Evolutionary conservation across 257 asterid genomes (phyloP), one percentile per base, ranked within the genome.

Genomic region (Solanum gracilifrons): DNA sequence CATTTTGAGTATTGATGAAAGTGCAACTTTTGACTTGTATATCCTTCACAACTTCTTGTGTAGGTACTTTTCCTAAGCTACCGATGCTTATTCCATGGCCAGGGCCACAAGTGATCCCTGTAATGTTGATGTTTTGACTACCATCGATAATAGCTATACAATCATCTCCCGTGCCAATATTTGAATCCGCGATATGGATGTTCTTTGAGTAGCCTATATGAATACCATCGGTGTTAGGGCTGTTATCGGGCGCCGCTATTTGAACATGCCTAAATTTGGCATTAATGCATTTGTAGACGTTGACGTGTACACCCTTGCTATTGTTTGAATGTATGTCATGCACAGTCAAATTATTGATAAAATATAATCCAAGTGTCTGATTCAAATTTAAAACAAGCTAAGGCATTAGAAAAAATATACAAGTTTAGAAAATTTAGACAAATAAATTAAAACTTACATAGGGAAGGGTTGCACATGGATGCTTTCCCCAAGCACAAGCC

Each of bases 161-260:
- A 31, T 69, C 76, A 31, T 69, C 76, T 7, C 76, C 76, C 0
- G 75, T 69, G 5, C 39, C n/a, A 69, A 69, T 69, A 10, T 69
- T 69, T 3, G 76, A 69, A 31, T 69, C 76, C 5, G 4, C 6
- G 3, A 69, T 9, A 3, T 31, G 36, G 33, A 85, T 10, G 16
- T 85, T 85, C 10, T 29, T 33, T 21, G 89, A 87, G 25, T 20
- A n/a, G 13, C 89, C 77, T 4, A 87, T 87, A 25, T 83, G 89
- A 29, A 87, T 87, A 7, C 89, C 89, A 3, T 87, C 89, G 1
- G 89, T 87, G 68, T 87, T 87, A 10, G 89, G 89, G 64, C 89
- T 87, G 39, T 71, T 64, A 2, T 21, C 48, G 2, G 89, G 87
- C 3, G 89, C 87, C 0, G 3, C 46, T 4, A 87, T 4, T 5